Base-by-base conservation (phyloP, 768 basidiomycete species). In the Thelephora ganbajun region DNA sequence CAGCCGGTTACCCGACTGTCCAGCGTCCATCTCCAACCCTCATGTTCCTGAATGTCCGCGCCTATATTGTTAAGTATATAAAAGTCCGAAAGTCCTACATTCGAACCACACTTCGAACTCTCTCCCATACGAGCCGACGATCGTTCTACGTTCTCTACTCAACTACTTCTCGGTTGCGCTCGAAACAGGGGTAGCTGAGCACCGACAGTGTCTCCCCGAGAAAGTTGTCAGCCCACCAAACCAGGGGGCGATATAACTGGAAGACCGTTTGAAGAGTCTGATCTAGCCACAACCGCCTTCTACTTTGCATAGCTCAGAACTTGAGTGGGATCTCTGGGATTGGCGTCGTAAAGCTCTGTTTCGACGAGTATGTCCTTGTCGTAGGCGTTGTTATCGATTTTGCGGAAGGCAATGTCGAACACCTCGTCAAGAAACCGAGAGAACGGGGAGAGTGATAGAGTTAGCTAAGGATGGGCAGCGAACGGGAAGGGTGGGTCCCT, bases 371-470 rank as follows among this genome's bases (percentile, higher is more conserved):
- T 74, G 57, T 97, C 94, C 63, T 97, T 93, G 61, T 98, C 94
- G 67, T 80, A 89, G 35, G 69, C 73, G 67, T 98, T 93, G 59
- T 97, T 83, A 68, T 97, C 83, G 66, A 96, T 90, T 66, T 92
- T 93, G 56, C 93, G 74, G 65, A 91, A 96, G 46, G 79, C 76
- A 51, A 61, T 61, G 43, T 73, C 71, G 69, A 72, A 30, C 26
- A 30, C 9, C 9, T 30, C 26, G 26, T 30, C 26, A 30, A 9
- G 26, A 30, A 30, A 30, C 4, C 26, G 26, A 30, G 26, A 30
- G 26, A 30, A n/a, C n/a, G n/a, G n/a, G n/a, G n/a, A n/a, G n/a
- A n/a, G n/a, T n/a, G n/a, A n/a, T n/a, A n/a, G n/a, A n/a, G n/a
- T n/a, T n/a, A n/a, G n/a, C n/a, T n/a, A n/a, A n/a, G n/a, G n/a